These are phyloP conservation scores for Nemania sp. DNA, from an alignment of 2,329 filamentous ascomycete species.

Conservation along the genomic window DNA sequence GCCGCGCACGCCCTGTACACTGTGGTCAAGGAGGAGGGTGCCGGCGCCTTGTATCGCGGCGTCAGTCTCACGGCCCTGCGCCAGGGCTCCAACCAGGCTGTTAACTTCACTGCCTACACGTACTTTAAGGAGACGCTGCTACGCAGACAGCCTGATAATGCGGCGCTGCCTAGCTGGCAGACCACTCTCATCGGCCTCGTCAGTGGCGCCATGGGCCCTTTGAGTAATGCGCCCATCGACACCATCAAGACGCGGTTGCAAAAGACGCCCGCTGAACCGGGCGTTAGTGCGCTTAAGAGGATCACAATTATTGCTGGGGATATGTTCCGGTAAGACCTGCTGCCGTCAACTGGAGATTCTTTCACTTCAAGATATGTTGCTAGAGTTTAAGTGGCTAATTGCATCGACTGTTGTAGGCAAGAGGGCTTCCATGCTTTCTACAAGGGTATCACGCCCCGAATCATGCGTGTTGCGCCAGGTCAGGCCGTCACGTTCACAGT, in stretches of 20 bases:
- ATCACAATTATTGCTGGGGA: slow-evolving; percentile 83
- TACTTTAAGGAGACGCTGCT: slow-evolving; percentile 88
- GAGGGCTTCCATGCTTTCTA: slow-evolving; percentile 97
- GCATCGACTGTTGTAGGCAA: slow-evolving; percentile 67
- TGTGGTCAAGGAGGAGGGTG: slow-evolving; percentile 90
- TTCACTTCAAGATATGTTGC: background rate
- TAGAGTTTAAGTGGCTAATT: slow-evolving; percentile 11
- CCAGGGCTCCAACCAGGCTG: slow-evolving; percentile 96
- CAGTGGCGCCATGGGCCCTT: slow-evolving; percentile 91
- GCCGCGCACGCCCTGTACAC: slow-evolving; percentile 87
- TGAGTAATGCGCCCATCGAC: slow-evolving; percentile 97
- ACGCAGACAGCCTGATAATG: slow-evolving; percentile 67
- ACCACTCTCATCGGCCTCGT: slow-evolving; percentile 92
- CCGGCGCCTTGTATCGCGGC: slow-evolving; percentile 89
- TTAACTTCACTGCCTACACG: slow-evolving; percentile 98
- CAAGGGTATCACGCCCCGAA: slow-evolving; percentile 97
- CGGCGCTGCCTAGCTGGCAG: slow-evolving; percentile 81
- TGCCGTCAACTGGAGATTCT: background rate
- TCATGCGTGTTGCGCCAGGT: slow-evolving; percentile 97
- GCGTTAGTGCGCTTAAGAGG: slow-evolving; percentile 82
- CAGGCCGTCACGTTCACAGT: slow-evolving; percentile 85
- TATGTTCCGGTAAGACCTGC: slow-evolving; percentile 78
- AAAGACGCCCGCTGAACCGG: slow-evolving; percentile 84
- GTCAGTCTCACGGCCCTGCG: slow-evolving; percentile 92
- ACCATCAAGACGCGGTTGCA: slow-evolving; percentile 98